phyloP scores from a whole-genome alignment of 768 basidiomycete species.

The Auricularia heimuer region DNA sequence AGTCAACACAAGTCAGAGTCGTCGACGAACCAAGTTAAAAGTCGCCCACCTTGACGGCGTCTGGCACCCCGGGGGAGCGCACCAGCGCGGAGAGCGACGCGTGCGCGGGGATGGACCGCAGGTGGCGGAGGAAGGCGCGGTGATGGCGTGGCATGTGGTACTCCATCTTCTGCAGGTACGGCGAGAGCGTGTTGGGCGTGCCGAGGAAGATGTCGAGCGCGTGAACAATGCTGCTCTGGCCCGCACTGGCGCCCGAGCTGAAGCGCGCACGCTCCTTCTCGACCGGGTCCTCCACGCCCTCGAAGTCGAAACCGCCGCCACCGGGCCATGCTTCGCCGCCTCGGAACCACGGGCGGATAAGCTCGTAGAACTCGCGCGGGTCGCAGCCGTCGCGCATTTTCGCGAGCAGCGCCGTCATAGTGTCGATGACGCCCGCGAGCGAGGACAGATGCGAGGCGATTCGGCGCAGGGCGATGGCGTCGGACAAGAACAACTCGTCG shows the following conservation, averaged over 20 bases:
- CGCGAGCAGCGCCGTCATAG: constrained; percentile 50
- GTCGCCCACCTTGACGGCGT: neutral
- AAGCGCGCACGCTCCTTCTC: constrained; percentile 24
- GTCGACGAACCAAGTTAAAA: neutral
- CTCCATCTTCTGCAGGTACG: constrained; percentile 80
- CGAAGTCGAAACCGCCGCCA: constrained; percentile 71
- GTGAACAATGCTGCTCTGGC: constrained; percentile 88
- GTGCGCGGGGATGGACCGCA: constrained; percentile 51
- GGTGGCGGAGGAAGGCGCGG: constrained; percentile 61
- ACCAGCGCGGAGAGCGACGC: constrained; percentile 13
- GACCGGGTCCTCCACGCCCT: constrained; percentile 54
- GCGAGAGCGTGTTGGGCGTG: constrained; percentile 50
- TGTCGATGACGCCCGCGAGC: constrained; percentile 57
- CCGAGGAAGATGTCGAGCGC: constrained; percentile 65
- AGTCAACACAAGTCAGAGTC: neutral
- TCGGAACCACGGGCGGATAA: constrained; percentile 86
- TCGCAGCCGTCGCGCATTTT: constrained; percentile 60
- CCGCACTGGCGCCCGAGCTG: constrained; percentile 78
- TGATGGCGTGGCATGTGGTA: constrained; percentile 81
- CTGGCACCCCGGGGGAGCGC: neutral
- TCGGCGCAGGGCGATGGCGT: constrained; percentile 50
- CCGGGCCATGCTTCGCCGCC: constrained; percentile 71
- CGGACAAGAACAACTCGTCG: constrained; percentile 83
- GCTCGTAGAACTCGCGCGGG: constrained; percentile 75
- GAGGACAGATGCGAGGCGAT: constrained; percentile 56